Evolutionary conservation across 2,329 filamentous ascomycete species (phyloP).

Genomic region (Fusarium buxicola): DNA sequence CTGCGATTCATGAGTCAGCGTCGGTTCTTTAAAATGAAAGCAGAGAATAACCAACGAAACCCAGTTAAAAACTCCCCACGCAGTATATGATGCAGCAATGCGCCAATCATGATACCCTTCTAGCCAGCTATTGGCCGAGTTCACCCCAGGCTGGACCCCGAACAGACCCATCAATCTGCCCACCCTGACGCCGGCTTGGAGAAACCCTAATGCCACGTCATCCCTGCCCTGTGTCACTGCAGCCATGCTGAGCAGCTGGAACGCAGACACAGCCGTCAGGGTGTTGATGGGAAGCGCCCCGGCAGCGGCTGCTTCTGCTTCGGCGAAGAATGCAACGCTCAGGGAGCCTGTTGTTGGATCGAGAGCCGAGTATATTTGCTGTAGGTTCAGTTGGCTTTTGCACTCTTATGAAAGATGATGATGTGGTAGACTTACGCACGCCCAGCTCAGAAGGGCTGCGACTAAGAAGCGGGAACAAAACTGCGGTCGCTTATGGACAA

Average conservation of each 20-base stretch:
- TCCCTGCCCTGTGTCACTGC: constrained; percentile 1
- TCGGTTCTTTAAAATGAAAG: not conserved
- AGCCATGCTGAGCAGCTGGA: constrained; percentile 7
- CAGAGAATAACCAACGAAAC: constrained; percentile 40
- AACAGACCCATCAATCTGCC: not conserved
- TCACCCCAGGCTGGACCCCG: not conserved
- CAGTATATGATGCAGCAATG: constrained; percentile 38
- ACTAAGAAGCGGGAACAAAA: constrained; percentile 53
- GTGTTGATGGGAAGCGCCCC: not conserved
- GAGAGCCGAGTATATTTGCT: constrained; percentile 3
- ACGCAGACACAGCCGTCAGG: constrained; percentile 2
- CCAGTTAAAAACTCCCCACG: constrained; percentile 47
- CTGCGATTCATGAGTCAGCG: constrained; percentile 23
- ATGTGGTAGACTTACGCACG: not conserved
- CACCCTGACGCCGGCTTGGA: not conserved
- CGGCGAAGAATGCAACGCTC: not conserved
- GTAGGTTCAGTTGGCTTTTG: not conserved
- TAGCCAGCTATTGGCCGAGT: not conserved
- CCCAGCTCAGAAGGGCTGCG: constrained; percentile 37
- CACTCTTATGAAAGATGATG: not conserved
- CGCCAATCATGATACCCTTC: constrained; percentile 3
- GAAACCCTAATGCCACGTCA: not conserved
- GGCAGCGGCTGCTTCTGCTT: not conserved
- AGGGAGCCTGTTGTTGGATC: not conserved
- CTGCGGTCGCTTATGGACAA: constrained; percentile 37